Evolutionary conservation across 2,329 filamentous ascomycete genomes (phyloP).

Genomic region (Fusarium sp.): DNA sequence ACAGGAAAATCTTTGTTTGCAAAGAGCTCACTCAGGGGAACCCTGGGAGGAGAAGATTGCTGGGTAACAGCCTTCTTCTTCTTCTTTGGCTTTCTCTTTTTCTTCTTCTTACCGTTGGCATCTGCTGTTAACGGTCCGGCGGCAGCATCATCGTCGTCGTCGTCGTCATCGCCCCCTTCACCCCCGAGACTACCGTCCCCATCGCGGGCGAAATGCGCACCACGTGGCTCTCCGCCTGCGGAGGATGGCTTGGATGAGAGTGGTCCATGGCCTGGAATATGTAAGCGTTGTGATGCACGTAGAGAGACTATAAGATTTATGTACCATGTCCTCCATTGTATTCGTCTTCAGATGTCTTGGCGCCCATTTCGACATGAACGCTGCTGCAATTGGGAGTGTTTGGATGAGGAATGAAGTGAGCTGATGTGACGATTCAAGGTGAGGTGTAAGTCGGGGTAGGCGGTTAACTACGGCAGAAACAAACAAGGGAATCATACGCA

Average conservation of each 20-base stretch:
- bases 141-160: constrained; percentile 46
- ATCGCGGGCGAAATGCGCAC: constrained; percentile 56
- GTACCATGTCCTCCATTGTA: constrained; percentile 51
- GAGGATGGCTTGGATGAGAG: constrained; percentile 33
- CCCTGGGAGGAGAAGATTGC: constrained; percentile 52
- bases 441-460: constrained; percentile 4
- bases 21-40: constrained; percentile 51
- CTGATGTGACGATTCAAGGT: constrained; percentile 14
- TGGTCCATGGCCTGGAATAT: constrained; percentile 31
- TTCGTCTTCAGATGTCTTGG: constrained; percentile 56
- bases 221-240: constrained; percentile 57
- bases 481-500: constrained; percentile 7
- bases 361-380: constrained; percentile 55
- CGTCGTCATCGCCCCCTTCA: constrained; percentile 48
- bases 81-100: constrained; percentile 46
- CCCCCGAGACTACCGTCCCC: constrained; percentile 57
- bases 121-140: constrained; percentile 40
- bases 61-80: constrained; percentile 43
- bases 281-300: constrained; percentile 11
- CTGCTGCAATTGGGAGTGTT: constrained; percentile 19
- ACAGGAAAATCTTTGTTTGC: constrained; percentile 45
- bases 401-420: constrained; percentile 1
- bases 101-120: constrained; percentile 43
- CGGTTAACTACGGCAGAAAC: constrained; percentile 32
- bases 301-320: not conserved